Evolutionary conservation across 1,139 yeast species (phyloP), one percentile per base, ranked within the genome.

Genomic region (Ogataea hybrid): DNA sequence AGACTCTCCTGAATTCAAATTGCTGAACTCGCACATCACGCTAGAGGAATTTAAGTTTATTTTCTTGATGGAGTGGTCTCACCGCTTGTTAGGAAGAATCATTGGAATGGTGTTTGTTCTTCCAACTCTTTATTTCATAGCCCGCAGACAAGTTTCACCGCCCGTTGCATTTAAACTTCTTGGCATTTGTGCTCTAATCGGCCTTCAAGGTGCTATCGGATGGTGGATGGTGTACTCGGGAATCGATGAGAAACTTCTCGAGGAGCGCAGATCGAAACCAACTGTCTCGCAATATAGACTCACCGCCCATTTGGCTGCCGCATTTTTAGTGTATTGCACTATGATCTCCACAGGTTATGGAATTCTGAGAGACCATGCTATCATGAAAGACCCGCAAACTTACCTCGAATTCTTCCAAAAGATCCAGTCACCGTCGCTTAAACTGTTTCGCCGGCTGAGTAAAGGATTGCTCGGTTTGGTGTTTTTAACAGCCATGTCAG

Each of bases 211-310:
- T 36, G 84, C 83, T 42, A 84, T 94, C 54, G 98, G 98, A 28
- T 94, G 98, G 98, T 94, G 99, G 99, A 94, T 94, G 99, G 98
- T 94, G 44, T 82, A 85, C 57, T 87, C 96, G 6, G 99, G 99
- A 32, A 74, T 94, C 49, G 95, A 90, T 60, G 84, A 85, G 59
- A 76, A 84, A 39, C 83, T 84, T 57, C 69, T 94, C 44, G 77
- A 77, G 25, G 95, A 85, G 54, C 77, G 96, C 59, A 84, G 77
- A 35, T 81, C 96, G 1, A 85, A 84, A 55, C 99, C 99, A 12
- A 88, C 98, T 0, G 99, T 94, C 2, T 87, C 97, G 6, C 98
- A 87, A 60, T 94, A 94, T 62, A 76, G 98, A 61, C 73, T 94
- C 46, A 90, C 98, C 3, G 83, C 97, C 1, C 98, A 94, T 64